Evolutionary conservation across 176 grass and related monocot species (phyloP).

Genomic region (barley (Hordeum vulgare)): MorexV3_pseudomolecules_assembly NC_058524.1:626562384-626562883

Average conservation of each 20-base stretch:
- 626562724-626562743: neutral
- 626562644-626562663: neutral
- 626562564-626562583: neutral
- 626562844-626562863: too few relatives aligned
- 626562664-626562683: neutral
- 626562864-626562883: too few relatives aligned
- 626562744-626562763: neutral
- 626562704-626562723: neutral
- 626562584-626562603: neutral
- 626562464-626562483: too few relatives aligned
- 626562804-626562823: neutral
- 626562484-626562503: too few relatives aligned
- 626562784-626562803: neutral
- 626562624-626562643: neutral
- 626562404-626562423: too few relatives aligned
- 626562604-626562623: neutral
- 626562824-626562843: neutral
- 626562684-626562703: neutral
- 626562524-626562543: too few relatives aligned
- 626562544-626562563: too few relatives aligned
- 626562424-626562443: too few relatives aligned
- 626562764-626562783: neutral
- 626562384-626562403: too few relatives aligned
- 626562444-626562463: too few relatives aligned
- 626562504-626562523: too few relatives aligned